These are phyloP conservation scores for Globisporangium mamillatum DNA, from an alignment of 352 stramenopile genomes.

Conservation along the genomic window DNA sequence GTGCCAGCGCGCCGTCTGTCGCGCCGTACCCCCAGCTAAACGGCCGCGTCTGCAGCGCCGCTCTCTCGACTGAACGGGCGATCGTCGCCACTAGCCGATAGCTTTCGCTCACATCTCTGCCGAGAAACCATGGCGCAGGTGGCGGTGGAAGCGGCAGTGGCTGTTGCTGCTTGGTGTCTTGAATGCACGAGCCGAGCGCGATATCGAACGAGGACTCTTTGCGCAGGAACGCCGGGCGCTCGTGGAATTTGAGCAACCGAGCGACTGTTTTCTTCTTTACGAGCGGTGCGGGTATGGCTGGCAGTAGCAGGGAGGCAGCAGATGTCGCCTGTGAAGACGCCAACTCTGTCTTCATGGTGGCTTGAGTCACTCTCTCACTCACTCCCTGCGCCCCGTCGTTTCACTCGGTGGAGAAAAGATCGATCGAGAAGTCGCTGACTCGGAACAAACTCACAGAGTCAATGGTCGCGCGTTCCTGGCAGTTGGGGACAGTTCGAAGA, in stretches of 20 bases:
- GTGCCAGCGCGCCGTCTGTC: constrained; percentile 43
- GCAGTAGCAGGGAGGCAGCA: too few relatives aligned
- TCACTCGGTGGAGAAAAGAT: too few relatives aligned
- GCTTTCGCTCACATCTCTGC: constrained; percentile 27
- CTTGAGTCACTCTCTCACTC: too few relatives aligned
- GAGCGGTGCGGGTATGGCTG: background rate
- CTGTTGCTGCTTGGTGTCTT: background rate
- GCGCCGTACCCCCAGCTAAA: constrained; percentile 59
- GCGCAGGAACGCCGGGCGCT: constrained; percentile 37
- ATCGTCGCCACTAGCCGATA: constrained; percentile 47
- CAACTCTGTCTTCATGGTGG: too few relatives aligned
- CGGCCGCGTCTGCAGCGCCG: constrained; percentile 26
- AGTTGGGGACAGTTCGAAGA: too few relatives aligned
- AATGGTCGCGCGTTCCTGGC: too few relatives aligned
- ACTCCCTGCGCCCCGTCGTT: too few relatives aligned
- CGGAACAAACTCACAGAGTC: too few relatives aligned
- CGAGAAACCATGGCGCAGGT: constrained; percentile 20
- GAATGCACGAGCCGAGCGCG: background rate
- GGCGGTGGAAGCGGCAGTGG: background rate
- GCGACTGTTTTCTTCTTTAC: constrained; percentile 32
- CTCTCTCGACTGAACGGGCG: constrained; percentile 22
- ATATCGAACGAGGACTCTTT: constrained; percentile 28
- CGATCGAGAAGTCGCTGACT: too few relatives aligned
- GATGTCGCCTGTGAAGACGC: too few relatives aligned
- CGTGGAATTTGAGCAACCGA: constrained; percentile 41